Base-by-base conservation (phyloP, 176 grass and related monocot genomes). In the Phoenix dactylifera region DNA sequence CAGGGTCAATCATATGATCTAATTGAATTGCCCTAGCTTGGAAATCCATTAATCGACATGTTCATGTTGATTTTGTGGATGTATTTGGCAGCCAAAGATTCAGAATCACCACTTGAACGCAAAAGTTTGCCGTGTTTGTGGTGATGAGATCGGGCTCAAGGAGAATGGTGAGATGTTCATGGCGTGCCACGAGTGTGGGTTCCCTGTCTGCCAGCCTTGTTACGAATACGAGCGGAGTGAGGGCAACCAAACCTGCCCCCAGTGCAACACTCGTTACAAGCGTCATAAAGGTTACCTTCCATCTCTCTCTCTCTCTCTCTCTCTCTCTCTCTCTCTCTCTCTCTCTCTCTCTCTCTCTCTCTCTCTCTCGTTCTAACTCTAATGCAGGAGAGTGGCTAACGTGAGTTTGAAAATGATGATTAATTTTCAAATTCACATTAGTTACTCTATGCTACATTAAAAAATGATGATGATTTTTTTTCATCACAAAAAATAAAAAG, bases 201-300 rank as follows among this genome's bases (percentile, higher is more conserved):
- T 96, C 76, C 91, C 86, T 1, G 86, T 96, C 6, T 96, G 91
- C 74, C 54, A 52, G 48, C 86, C 83, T 3, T 96, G 91, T 58
- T 96, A 96, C 55, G 86, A 96, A 68, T 96, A 90, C 24, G 86
- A 96, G 74, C 74, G 83, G 66, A 18, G 58, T 51, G 91, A 96
- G 50, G 91, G 91, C 54, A 69, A 60, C 19, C 80, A 85, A 54
- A 72, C 82, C 59, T 96, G 91, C 53, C 91, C 91, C 3, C 91
- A 96, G 80, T 96, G 91, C 80, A 96, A 75, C 72, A 80, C 80
- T 57, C 86, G 91, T 54, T 96, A 90, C 80, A 96, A 90, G 80
- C 91, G 83, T 16, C 91, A 90, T 4, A 90, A 85, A 87, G 90
- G 90, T 86, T 15, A 1, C 24, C 66, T n/a, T 15, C 28, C 4